phyloP scores from a whole-genome alignment of 331 rosid genomes.

The Malus hybrid region DNA sequence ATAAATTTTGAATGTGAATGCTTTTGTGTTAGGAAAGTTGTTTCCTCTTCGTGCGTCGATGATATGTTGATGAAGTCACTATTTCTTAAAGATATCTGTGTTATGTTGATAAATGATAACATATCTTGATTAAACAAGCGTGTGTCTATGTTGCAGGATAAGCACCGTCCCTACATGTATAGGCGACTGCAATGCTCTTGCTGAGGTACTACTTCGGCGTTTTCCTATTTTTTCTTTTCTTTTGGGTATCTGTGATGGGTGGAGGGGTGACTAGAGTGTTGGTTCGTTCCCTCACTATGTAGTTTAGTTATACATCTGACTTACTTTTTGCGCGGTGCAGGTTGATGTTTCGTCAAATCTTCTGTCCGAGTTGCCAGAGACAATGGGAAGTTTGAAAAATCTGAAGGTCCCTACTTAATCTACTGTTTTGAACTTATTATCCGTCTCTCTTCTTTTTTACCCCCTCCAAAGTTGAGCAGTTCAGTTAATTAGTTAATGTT shows the following conservation, averaged over 20 bases:
- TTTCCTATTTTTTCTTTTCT: background rate
- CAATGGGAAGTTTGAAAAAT: slow-evolving; percentile 48
- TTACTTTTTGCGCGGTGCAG: slow-evolving; percentile 24
- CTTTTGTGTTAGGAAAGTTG: too few species aligned
- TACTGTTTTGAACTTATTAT: background rate
- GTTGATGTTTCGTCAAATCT: slow-evolving; percentile 79
- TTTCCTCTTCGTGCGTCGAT: background rate
- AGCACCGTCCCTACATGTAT: slow-evolving; percentile 35
- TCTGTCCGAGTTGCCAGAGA: slow-evolving; percentile 66
- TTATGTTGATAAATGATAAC: background rate
- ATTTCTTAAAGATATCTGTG: background rate
- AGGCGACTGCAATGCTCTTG: slow-evolving; percentile 68
- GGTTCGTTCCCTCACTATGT: background rate
- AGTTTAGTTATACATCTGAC: slow-evolving; percentile 1
- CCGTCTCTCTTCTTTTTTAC: background rate
- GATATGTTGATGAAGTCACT: background rate
- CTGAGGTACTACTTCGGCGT: slow-evolving; percentile 45
- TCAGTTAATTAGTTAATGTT: background rate
- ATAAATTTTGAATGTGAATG: too few species aligned
- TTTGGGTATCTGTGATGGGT: background rate
- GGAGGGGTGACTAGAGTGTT: background rate
- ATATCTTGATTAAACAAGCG: background rate
- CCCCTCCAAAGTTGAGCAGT: background rate
- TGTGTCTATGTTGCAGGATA: slow-evolving; percentile 48
- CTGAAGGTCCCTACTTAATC: slow-evolving; percentile 48